Conservation (phyloP, 352 stramenopile genomes). For the Phytophthora crassamura region DNA sequence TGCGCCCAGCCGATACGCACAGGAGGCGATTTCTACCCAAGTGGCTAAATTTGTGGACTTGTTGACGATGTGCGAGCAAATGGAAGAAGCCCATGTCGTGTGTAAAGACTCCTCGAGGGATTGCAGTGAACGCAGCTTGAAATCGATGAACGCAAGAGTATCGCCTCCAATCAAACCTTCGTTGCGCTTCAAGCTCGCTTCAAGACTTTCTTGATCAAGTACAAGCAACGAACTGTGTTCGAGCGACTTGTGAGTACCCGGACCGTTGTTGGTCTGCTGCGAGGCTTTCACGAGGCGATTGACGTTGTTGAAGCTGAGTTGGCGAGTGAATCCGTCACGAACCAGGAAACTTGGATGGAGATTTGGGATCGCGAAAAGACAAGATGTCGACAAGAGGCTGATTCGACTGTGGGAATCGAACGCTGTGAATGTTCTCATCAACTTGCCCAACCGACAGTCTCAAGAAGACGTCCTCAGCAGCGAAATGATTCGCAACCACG, state of each 20-base stretch:
- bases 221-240: slow-evolving; percentile 3
- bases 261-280: neutral
- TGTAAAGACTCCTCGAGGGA: neutral
- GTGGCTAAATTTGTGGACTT: too few relatives aligned
- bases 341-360: slow-evolving; percentile 4
- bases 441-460: neutral
- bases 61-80: too few relatives aligned
- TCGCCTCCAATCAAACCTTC: neutral
- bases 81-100: neutral
- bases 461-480: slow-evolving; percentile 1
- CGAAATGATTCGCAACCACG: neutral
- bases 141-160: neutral
- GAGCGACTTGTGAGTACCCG: slow-evolving; percentile 1
- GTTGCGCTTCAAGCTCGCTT: neutral
- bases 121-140: neutral
- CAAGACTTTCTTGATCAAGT: slow-evolving; percentile 1
- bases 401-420: slow-evolving; percentile 2
- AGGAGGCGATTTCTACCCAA: too few relatives aligned
- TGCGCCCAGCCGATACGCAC: too few relatives aligned
- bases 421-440: neutral
- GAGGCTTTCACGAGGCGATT: neutral
- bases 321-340: too few relatives aligned
- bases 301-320: neutral
- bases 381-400: neutral
- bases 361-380: neutral